These are phyloP conservation scores for Barnettozyma siamensis DNA, from an alignment of 805 yeast genomes.

Conservation along the genomic window DNA sequence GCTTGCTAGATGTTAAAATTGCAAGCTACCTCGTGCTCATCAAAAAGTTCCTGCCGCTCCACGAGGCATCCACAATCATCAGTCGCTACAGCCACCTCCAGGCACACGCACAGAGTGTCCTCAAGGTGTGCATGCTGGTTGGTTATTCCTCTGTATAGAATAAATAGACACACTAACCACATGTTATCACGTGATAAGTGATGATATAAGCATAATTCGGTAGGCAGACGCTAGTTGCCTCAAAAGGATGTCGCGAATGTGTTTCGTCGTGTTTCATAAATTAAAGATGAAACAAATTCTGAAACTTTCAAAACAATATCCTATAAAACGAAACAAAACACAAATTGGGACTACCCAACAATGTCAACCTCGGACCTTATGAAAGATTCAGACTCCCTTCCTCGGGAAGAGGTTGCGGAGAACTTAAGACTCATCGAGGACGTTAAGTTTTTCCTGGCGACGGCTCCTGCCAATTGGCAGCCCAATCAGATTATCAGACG, in stretches of 20 bases:
- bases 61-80: background rate
- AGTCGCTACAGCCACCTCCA: background rate
- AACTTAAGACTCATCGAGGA: conserved; percentile 64
- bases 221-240: too few species aligned
- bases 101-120: background rate
- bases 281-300: conserved; percentile 5
- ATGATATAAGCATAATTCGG: too few species aligned
- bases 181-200: too few species aligned
- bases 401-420: conserved; percentile 35
- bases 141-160: background rate
- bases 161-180: too few species aligned
- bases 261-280: conserved; percentile 5
- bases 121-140: background rate
- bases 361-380: too few species aligned
- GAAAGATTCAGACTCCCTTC: background rate
- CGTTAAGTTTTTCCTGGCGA: conserved; percentile 77
- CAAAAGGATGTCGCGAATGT: conserved; percentile 2
- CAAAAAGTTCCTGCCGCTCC: conserved; percentile 14
- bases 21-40: conserved; percentile 28
- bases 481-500: conserved; percentile 81
- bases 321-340: background rate
- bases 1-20: conserved; percentile 27
- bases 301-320: background rate
- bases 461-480: conserved; percentile 95
- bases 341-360: too few species aligned